phyloP scores from a whole-genome alignment of 306 rosid species.

The Ormosia emarginata region DNA sequence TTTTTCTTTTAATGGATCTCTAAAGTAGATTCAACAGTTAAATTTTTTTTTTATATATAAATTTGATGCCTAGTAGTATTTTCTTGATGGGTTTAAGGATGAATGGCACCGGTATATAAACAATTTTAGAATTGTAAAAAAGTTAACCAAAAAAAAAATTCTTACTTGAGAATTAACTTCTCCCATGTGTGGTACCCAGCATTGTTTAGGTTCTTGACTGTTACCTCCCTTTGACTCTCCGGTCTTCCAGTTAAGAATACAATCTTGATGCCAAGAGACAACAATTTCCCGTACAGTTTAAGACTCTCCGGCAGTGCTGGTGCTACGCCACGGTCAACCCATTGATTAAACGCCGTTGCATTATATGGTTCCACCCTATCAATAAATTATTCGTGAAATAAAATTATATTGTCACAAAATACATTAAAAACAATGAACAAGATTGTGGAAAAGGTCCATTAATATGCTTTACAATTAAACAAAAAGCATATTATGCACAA shows the following conservation, averaged over 20 bases:
- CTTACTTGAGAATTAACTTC: constrained; percentile 49
- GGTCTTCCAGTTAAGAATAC: constrained; percentile 52
- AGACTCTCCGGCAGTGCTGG: constrained; percentile 53
- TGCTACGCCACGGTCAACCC: constrained; percentile 36
- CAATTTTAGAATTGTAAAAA: background rate
- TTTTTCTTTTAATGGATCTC: no score
- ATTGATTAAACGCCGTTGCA: background rate
- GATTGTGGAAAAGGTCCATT: no score
- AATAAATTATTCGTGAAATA: background rate
- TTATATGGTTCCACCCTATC: constrained; percentile 36
- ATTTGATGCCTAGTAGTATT: background rate
- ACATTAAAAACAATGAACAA: background rate
- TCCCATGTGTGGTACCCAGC: constrained; percentile 52
- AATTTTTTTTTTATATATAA: background rate
- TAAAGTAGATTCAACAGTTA: background rate
- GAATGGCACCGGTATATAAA: background rate
- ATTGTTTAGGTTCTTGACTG: constrained; percentile 26
- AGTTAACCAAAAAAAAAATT: background rate
- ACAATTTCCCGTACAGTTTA: constrained; percentile 33
- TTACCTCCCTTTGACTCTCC: background rate
- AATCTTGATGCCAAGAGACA: constrained; percentile 39
- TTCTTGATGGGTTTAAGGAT: background rate
- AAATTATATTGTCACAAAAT: background rate
- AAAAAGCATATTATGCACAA: no score
- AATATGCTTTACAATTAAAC: no score